Evolutionary conservation across 2,329 filamentous ascomycete species (phyloP), one percentile per base, ranked within the genome.

Genomic region (Diplodia corticola): DNA sequence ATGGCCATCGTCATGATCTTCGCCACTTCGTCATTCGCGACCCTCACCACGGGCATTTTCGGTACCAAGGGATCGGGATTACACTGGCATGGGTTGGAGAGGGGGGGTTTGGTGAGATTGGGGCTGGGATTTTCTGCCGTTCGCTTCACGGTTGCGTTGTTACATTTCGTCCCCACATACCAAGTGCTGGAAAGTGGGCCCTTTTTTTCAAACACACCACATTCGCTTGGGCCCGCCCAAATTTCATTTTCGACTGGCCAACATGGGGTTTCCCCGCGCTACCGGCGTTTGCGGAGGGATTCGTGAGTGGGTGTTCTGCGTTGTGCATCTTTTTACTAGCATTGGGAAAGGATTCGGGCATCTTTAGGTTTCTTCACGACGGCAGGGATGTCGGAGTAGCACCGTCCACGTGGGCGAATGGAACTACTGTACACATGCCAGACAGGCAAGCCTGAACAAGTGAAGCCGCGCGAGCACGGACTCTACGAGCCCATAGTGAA

Each of bases 101-200:
- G 20, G 55, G 54, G 33, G 35, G 37, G 55, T 30, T 48, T 46
- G 55, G 55, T 46, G 55, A 46, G 44, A 60, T 60, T 60, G 55
- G 37, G 55, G 24, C 48, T 46, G 55, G 55, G 55, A 60, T 46
- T 48, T 60, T 46, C 61, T 64, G 20, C 26, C 50, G n/a, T 54
- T 40, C 49, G 48, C 44, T 63, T 33, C 40, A 61, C 46, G n/a
- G 46, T 40, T 48, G 33, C 59, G 49, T 33, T 54, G 61, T 51
- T 33, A 64, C 61, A 53, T 54, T 51, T 51, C 33, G 35, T 53
- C 50, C 61, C 49, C 61, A 51, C 61, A 40, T 33, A 51, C 61
- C 61, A 64, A 64, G 61, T 54, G 61, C 61, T 64, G 61, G 61
- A 33, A 64, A 46, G 33, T 44, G 61, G 61, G 49, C 49, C 50